Evolutionary conservation across 495 filamentous ascomycete genomes (phyloP).

Genomic region (Aspergillus affinis): DNA sequence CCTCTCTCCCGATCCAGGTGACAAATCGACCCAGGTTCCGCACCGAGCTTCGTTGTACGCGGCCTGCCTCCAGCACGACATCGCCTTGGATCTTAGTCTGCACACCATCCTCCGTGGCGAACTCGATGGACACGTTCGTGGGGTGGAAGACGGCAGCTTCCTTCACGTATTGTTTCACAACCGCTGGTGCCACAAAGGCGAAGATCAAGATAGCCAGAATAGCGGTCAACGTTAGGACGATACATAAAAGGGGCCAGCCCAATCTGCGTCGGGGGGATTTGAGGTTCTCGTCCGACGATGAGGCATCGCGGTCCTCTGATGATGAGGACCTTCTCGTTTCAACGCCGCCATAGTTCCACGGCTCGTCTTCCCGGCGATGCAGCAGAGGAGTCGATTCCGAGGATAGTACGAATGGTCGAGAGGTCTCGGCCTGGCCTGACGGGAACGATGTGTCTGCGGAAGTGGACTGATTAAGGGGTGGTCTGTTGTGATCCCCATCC

Average conservation of each 20-base stretch:
- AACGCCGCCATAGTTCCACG: slow-evolving; percentile 34
- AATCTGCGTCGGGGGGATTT: slow-evolving; percentile 32
- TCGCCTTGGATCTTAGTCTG: slow-evolving; percentile 75
- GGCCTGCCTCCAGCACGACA: slow-evolving; percentile 72
- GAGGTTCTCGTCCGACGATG: slow-evolving; percentile 11
- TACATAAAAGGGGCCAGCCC: slow-evolving; percentile 59
- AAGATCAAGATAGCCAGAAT: slow-evolving; percentile 54
- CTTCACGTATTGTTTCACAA: slow-evolving; percentile 80
- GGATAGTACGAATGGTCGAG: slow-evolving; percentile 35
- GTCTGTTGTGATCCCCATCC: slow-evolving; percentile 22
- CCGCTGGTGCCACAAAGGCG: slow-evolving; percentile 77
- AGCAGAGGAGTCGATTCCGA: slow-evolving; percentile 47
- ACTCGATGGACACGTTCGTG: slow-evolving; percentile 76
- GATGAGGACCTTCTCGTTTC: slow-evolving; percentile 24
- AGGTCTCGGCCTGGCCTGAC: slow-evolving; percentile 17
- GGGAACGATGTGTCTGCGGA: slow-evolving; percentile 8
- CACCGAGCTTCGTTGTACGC: slow-evolving; percentile 66
- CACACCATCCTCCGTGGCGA: slow-evolving; percentile 74
- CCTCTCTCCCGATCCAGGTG: slow-evolving; percentile 77
- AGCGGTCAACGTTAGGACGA: slow-evolving; percentile 48
- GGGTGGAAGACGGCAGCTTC: slow-evolving; percentile 79
- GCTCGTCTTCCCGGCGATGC: slow-evolving; percentile 35
- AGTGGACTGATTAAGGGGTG: slow-evolving; percentile 19
- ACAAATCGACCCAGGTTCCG: slow-evolving; percentile 71
- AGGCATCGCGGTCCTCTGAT: slow-evolving; percentile 13